phyloP scores from a whole-genome alignment of 345 rosid species.

The Balakata baccata region DNA sequence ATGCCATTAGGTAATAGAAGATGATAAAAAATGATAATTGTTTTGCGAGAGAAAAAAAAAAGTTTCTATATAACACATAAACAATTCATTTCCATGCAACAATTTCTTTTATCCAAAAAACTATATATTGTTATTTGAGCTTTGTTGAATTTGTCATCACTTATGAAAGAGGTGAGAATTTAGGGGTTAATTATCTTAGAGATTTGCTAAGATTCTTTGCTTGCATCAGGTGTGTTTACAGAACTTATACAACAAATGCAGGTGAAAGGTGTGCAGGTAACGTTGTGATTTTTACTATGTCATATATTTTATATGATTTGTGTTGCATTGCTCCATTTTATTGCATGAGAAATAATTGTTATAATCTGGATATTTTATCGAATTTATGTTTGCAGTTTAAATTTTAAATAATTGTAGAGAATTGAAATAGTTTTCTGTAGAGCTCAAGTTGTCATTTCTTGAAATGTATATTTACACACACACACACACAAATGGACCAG shows the following conservation, averaged over 20 bases:
- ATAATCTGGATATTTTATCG: background rate
- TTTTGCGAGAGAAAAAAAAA: too few species aligned
- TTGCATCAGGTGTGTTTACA: slow-evolving; percentile 81
- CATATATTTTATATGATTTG: background rate
- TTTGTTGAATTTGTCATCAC: background rate
- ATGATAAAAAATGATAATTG: background rate
- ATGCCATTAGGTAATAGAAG: too few species aligned
- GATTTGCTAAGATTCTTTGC: background rate
- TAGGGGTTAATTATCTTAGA: background rate
- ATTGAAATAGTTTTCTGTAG: background rate
- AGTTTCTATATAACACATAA: background rate
- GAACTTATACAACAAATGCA: slow-evolving; percentile 98
- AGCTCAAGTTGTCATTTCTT: background rate
- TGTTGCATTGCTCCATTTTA: background rate
- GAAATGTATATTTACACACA: background rate
- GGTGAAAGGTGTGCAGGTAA: slow-evolving; percentile 95
- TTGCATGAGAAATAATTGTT: background rate
- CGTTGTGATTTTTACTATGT: background rate
- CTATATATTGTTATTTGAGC: background rate
- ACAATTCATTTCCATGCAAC: background rate
- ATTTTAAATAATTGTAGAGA: background rate
- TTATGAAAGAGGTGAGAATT: background rate
- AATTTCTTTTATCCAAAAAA: background rate
- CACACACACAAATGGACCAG: background rate
- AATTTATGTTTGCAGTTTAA: background rate